A percentile compares a stretch with the other conserved stretches of the same genome.
Evolutionary conservation across 75 land plant genomes (phyloP).

Genomic region (Ceratopteris richardii): DNA sequence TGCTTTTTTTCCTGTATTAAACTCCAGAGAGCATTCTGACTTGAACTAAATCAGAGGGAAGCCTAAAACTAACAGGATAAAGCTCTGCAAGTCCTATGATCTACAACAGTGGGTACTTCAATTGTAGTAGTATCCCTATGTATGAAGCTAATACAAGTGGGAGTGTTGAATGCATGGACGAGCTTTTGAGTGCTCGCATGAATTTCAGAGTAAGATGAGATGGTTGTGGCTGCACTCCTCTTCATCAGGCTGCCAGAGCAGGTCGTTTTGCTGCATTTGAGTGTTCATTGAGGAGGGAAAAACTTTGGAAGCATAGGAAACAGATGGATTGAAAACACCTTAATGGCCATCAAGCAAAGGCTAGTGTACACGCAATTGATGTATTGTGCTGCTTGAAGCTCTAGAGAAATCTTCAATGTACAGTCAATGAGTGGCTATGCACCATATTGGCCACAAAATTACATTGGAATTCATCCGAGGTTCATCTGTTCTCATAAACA

Average conservation of each 20-base stretch:
- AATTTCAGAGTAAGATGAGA: slow-evolving; percentile 23
- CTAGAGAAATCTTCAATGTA: no score
- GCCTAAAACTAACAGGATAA: slow-evolving; percentile 29
- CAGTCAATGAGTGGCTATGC: no score
- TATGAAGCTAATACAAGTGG: slow-evolving; percentile 42
- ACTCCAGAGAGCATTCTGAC: no score
- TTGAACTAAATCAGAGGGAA: no score
- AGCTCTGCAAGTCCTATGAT: slow-evolving; percentile 20
- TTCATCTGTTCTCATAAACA: no score
- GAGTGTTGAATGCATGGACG: slow-evolving; percentile 21
- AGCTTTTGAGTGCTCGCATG: slow-evolving; percentile 17
- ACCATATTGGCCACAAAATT: no score
- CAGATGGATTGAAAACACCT: slow-evolving; percentile 26
- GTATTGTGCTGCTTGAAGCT: no score
- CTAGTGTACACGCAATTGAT: no score
- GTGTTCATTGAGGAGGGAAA: slow-evolving; percentile 34
- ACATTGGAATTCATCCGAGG: no score
- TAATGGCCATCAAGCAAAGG: slow-evolving; percentile 42
- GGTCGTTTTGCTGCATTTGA: slow-evolving; percentile 24
- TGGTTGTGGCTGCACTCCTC: slow-evolving; percentile 32
- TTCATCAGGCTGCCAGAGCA: slow-evolving; percentile 30
- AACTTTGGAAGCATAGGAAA: slow-evolving; percentile 33
- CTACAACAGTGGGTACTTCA: slow-evolving; percentile 16
- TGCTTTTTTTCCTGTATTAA: no score
- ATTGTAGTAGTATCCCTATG: slow-evolving; percentile 25